Evolutionary conservation across 345 rosid genomes (phyloP), one percentile per base, ranked within the genome.

Genomic region (Aquilaria malaccensis): DNA sequence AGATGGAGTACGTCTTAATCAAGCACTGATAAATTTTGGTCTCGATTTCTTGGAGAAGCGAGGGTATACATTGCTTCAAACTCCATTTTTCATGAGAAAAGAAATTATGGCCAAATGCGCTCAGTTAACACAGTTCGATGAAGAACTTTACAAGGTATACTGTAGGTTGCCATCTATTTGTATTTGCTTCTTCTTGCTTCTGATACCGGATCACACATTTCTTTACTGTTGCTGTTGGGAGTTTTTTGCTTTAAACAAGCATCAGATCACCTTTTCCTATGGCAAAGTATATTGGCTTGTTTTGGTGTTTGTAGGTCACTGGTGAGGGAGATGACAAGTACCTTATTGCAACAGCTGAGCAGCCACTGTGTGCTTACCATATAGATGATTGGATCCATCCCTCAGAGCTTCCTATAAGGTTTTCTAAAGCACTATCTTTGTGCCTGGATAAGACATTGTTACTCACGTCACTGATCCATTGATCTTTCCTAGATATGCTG

Each of bases 261-360:
- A 13, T 62, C 45, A 30, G 67, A 13, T 64, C 30, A 10, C 55
- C 55, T 29, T 48, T 56, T 9, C 4, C 1, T 48, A 45, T 33
- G 33, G 33, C 43, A 53, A 32, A 30, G 13, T 22, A 12, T 9
- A 6, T 48, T 56, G 49, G 32, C 33, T 55, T 32, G 56, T 47
- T 41, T 50, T 55, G 59, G 41, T 65, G 11, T 60, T 48, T 62
- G 62, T 51, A 94, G 99, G 97, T 94, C 67, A 90, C 95, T 49
- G 99, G 98, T 56, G 97, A 93, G 64, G 92, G 95, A 61, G 97
- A 90, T 51, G 99, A 86, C 61, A 90, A 90, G 43, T 90, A 94
- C 78, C 91, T 94, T 49, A 94, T 94, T 64, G 99, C 96, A 58
- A 94, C 97, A 52, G 95, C 97, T 53, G 99, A 94, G 69, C 99